Percentiles rank a stretch among this genome's conserved stretches.
Conservation (phyloP, 1,284 basidiomycete species). For the Papiliotrema flavescens region DNA sequence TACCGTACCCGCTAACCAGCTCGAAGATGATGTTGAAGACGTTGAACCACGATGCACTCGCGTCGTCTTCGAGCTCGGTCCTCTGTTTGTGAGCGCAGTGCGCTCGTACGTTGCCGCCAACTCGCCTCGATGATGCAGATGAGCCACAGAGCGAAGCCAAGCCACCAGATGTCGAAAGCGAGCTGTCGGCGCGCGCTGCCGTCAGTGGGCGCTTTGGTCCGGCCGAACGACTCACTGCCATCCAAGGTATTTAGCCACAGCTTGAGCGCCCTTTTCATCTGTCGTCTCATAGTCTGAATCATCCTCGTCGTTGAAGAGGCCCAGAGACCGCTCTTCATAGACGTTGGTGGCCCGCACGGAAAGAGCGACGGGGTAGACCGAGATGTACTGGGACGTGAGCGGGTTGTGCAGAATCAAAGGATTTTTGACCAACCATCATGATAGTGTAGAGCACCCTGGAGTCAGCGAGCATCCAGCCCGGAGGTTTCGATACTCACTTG, state of each 20-base stretch:
- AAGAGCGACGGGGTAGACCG: constrained; percentile 55
- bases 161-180: constrained; percentile 92
- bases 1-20: constrained; percentile 80
- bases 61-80: constrained; percentile 56
- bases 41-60: constrained; percentile 65
- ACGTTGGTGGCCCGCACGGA: constrained; percentile 97
- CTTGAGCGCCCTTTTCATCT: constrained; percentile 44
- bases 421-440: constrained; percentile 69
- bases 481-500: constrained; percentile 71
- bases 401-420: background rate
- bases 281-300: constrained; percentile 51
- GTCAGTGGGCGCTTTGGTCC: background rate
- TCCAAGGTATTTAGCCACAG: constrained; percentile 48
- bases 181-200: constrained; percentile 69
- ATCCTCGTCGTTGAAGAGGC: constrained; percentile 61
- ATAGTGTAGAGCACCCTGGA: constrained; percentile 73
- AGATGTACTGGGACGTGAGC: constrained; percentile 46
- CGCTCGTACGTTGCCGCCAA: background rate
- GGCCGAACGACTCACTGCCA: constrained; percentile 51
- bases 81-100: constrained; percentile 50
- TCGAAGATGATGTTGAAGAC: constrained; percentile 63
- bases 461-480: no score
- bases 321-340: constrained; percentile 85
- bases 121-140: constrained; percentile 81
- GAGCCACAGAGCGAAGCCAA: constrained; percentile 70